Conservation (phyloP, 768 basidiomycete species). For the Hericium coralloides region DNA sequence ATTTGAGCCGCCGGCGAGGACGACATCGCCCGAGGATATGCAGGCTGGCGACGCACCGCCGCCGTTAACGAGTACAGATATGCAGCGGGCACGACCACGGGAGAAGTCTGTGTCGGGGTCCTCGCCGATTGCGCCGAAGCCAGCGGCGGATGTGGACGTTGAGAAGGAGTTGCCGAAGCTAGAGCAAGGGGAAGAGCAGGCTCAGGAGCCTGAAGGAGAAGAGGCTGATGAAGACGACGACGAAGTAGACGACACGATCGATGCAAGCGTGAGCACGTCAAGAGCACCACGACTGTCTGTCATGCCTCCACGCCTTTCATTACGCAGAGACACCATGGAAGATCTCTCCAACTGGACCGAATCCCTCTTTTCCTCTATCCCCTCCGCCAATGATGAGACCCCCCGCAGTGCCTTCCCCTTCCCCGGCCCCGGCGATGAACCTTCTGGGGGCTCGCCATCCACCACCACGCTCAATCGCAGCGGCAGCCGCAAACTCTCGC, state of each 20-base stretch:
- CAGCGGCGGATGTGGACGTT: neutral
- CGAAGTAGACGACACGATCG: neutral
- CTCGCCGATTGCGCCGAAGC: neutral
- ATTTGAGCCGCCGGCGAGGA: neutral
- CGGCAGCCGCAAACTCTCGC: neutral
- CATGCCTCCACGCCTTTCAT: slow-evolving; percentile 12
- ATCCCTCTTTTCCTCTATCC: slow-evolving; percentile 13
- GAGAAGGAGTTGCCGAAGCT: neutral
- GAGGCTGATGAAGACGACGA: neutral
- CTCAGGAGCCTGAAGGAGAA: neutral
- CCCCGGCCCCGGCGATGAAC: neutral
- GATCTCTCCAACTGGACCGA: slow-evolving; percentile 14
- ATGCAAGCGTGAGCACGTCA: neutral
- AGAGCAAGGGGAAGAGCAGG: no score
- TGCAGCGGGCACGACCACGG: neutral
- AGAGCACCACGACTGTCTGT: slow-evolving; percentile 9
- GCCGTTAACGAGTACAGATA: slow-evolving; percentile 1
- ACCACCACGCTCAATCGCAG: neutral
- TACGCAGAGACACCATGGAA: slow-evolving; percentile 11
- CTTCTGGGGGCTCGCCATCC: neutral
- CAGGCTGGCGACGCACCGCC: slow-evolving; percentile 2
- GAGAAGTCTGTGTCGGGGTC: neutral
- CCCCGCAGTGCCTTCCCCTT: neutral
- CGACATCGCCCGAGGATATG: neutral
- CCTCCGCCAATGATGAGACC: neutral